Conservation (phyloP, 805 yeast genomes). For the Saturnispora dispora region DNA sequence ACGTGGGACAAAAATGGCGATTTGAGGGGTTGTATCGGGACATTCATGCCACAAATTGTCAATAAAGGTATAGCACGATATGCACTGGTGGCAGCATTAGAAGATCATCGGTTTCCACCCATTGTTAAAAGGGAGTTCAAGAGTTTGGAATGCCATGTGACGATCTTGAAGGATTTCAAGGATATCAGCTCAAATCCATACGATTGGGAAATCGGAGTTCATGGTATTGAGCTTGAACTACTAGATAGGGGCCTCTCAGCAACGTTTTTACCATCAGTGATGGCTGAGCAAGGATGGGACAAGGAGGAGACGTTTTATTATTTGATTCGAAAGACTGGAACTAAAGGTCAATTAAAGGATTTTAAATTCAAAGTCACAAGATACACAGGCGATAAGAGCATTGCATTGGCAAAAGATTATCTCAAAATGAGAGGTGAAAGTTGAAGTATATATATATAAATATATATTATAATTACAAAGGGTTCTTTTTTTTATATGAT, state of each 20-base stretch:
- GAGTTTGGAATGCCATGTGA: constrained; percentile 46
- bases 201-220: constrained; percentile 76
- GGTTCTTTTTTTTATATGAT: not conserved
- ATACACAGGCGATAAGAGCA: constrained; percentile 46
- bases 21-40: constrained; percentile 91
- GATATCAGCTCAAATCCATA: constrained; percentile 36
- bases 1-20: constrained; percentile 53
- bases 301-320: constrained; percentile 60
- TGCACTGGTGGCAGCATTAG: constrained; percentile 60
- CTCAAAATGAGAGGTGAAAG: not conserved
- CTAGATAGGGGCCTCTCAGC: constrained; percentile 35
- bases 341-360: constrained; percentile 5
- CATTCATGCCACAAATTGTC: constrained; percentile 51
- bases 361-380: constrained; percentile 35
- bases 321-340: constrained; percentile 68
- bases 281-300: constrained; percentile 79
- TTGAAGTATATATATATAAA: not conserved
- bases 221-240: constrained; percentile 46
- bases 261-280: constrained; percentile 87
- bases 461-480: not conserved
- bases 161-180: constrained; percentile 53
- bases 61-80: constrained; percentile 53
- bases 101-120: constrained; percentile 72
- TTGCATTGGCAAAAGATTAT: constrained; percentile 6
- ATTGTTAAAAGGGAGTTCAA: constrained; percentile 48